Base-by-base conservation (phyloP, 768 basidiomycete genomes). In the Suillus alpinus region DNA sequence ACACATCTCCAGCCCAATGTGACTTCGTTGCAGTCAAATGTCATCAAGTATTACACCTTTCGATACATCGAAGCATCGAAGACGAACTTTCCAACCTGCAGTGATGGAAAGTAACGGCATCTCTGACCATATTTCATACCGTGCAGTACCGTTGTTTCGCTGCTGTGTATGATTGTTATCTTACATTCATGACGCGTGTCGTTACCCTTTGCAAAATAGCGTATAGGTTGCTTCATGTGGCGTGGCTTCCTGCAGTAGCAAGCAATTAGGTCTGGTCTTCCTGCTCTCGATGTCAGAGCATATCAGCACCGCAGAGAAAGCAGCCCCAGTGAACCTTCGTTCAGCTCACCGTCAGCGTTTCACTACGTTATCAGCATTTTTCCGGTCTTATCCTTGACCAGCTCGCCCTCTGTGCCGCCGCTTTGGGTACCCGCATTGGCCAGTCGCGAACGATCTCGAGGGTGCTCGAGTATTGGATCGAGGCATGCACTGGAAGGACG, bases 241-340 rank as follows among this genome's bases (percentile, higher is more conserved):
- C 20, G 8, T 8, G 8, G 36, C 23, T 26, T 18, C 16, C 23
- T 23, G 23, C 4, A 16, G 34, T 36, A 6, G n/a, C 51, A 14
- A 20, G 32, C 32, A 52, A 10, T 55, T 10, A 4, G 36, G 16
- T 37, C 26, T 39, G 23, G 9, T 39, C 36, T 55, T 39, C 36
- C 53, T 55, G 16, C 53, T 39, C 53, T 55, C 53, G 53, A 55
- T 39, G 36, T 37, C 23, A 55, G 23, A 26, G 53, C 36, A 12
- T 26, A 26, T 55, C 23, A 37, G 36, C 14, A 2, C 29, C 5
- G 23, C 14, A 53, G 16, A 55, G 10, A 26, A 3, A 18, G 16
- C 23, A 18, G 16, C 53, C 20, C 20, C 20, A 37, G 36, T 37
- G 37, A 55, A 55, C 9, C 23, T 37, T 39, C 7, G 23, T 18